A percentile compares a stretch with the other conserved stretches of the same genome.
These are phyloP conservation scores for Microcyclosporella mali DNA, from an alignment of 2,329 filamentous ascomycete species.

Conservation along the genomic window DNA sequence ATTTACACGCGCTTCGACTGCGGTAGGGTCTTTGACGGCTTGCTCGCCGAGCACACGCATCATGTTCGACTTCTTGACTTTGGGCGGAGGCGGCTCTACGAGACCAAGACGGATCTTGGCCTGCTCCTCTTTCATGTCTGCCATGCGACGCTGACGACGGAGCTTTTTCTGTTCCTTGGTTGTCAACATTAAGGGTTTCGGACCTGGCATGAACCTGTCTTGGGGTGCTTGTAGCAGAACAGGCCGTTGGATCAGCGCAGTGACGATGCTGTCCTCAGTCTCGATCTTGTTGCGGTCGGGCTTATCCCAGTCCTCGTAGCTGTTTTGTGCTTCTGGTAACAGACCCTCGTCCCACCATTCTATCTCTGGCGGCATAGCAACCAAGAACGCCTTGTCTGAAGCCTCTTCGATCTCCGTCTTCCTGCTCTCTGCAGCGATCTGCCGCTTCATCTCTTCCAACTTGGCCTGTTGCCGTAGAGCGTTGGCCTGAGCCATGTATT, in stretches of 20 bases:
- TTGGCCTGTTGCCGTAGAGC: slow-evolving; percentile 80
- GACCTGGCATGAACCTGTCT: slow-evolving; percentile 69
- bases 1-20: slow-evolving; percentile 90
- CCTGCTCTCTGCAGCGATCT: slow-evolving; percentile 78
- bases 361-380: slow-evolving; percentile 71
- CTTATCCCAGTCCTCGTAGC: slow-evolving; percentile 61
- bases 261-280: slow-evolving; percentile 78
- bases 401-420: slow-evolving; percentile 95
- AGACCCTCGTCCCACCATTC: slow-evolving; percentile 98
- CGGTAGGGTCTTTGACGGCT: slow-evolving; percentile 91
- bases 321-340: slow-evolving; percentile 58
- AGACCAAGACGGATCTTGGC: slow-evolving; percentile 90
- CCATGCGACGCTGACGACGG: slow-evolving; percentile 82
- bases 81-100: slow-evolving; percentile 82
- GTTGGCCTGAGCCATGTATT: slow-evolving; percentile 92
- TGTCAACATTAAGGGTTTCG: slow-evolving; percentile 90
- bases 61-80: slow-evolving; percentile 94
- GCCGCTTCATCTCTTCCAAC: slow-evolving; percentile 89
- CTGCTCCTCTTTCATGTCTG: slow-evolving; percentile 90
- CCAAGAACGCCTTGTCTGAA: slow-evolving; percentile 80
- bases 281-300: slow-evolving; percentile 65
- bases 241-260: slow-evolving; percentile 86
- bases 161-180: slow-evolving; percentile 86
- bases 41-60: slow-evolving; percentile 95
- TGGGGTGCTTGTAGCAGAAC: slow-evolving; percentile 86